These are phyloP conservation scores for Alternaria sp. DNA, from an alignment of 2,329 filamentous ascomycete species.

Conservation along the genomic window DNA sequence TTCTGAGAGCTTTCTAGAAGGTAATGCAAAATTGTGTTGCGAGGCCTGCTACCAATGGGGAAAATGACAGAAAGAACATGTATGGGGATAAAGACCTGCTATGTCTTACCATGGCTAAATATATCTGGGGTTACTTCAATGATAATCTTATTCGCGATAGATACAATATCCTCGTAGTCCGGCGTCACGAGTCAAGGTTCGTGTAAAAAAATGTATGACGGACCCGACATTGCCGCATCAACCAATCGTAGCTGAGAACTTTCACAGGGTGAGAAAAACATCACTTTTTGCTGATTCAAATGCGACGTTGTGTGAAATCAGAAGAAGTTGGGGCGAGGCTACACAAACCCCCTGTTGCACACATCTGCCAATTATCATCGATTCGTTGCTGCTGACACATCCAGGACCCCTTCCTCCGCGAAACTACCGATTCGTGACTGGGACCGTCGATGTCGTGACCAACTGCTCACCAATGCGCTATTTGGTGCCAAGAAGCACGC, in stretches of 20 bases:
- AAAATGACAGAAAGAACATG: neutral
- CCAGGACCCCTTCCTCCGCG: constrained; percentile 11
- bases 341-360: neutral
- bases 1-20: neutral
- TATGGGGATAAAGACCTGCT: neutral
- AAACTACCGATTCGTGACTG: constrained; percentile 20
- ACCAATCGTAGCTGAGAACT: too few species aligned
- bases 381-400: neutral
- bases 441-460: constrained; percentile 32
- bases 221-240: neutral
- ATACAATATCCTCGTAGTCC: neutral
- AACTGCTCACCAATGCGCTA: constrained; percentile 19
- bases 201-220: neutral
- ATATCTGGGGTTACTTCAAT: neutral
- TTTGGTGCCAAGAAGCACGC: neutral
- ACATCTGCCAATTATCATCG: neutral
- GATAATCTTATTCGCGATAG: neutral
- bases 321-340: neutral
- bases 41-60: fast-evolving
- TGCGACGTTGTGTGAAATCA: neutral
- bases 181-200: neutral
- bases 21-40: neutral
- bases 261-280: neutral
- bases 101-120: neutral
- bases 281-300: neutral